Evolutionary conservation across 2,329 filamentous ascomycete genomes (phyloP).

Genomic region (Aspergillus terreus): DNA sequence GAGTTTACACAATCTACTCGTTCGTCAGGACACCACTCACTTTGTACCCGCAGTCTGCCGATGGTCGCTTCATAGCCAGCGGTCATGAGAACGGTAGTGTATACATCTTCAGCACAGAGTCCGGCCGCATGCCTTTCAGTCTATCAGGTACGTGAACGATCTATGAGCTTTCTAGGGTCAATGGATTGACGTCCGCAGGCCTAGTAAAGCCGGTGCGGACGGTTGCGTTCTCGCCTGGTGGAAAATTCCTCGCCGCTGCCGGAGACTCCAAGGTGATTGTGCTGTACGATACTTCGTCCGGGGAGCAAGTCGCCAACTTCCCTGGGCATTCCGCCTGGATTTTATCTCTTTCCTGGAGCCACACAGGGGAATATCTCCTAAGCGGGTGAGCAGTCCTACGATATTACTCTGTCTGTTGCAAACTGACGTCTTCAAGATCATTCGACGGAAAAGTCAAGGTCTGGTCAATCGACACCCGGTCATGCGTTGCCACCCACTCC

Average conservation of each 20-base stretch:
- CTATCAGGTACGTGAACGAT: conserved; percentile 60
- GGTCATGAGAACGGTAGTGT: conserved; percentile 90
- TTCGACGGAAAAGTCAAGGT: conserved; percentile 95
- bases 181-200: conserved; percentile 49
- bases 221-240: conserved; percentile 82
- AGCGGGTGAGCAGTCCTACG: conserved; percentile 58
- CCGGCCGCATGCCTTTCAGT: conserved; percentile 78
- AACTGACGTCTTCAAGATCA: conserved; percentile 45
- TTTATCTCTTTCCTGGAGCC: conserved; percentile 86
- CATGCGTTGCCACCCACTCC: conserved; percentile 88
- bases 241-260: conserved; percentile 79
- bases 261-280: conserved; percentile 87
- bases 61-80: conserved; percentile 83
- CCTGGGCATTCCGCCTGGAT: conserved; percentile 81
- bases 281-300: conserved; percentile 86
- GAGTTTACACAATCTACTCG: conserved; percentile 3
- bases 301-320: conserved; percentile 86
- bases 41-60: conserved; percentile 49
- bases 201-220: conserved; percentile 82
- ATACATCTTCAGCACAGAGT: conserved; percentile 93
- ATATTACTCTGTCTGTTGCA: neutral
- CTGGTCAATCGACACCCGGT: conserved; percentile 80
- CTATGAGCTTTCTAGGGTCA: neutral
- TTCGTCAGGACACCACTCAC: neutral
- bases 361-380: conserved; percentile 85